Conservation (phyloP, 768 basidiomycete genomes). For the Myochromella boudieri region DNA sequence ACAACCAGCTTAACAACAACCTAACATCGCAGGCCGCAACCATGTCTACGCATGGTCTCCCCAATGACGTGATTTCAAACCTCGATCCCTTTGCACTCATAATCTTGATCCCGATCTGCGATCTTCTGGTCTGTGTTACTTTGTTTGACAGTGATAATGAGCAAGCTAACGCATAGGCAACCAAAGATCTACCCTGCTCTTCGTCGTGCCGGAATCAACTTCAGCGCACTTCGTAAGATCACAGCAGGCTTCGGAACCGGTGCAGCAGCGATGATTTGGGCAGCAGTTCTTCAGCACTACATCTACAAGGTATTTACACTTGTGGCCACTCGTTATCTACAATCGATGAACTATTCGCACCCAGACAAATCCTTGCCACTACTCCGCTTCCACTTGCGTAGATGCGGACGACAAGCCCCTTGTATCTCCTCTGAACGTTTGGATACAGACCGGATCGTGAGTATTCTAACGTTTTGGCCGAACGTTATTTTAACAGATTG, state of each 20-base stretch:
- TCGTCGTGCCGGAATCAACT: conserved; percentile 49
- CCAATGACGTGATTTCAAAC: conserved; percentile 79
- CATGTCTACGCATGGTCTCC: conserved; percentile 68
- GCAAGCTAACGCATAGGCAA: not conserved
- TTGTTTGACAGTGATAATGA: not conserved
- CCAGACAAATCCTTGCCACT: conserved; percentile 49
- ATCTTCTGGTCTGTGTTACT: conserved; percentile 41
- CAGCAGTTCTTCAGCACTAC: conserved; percentile 38
- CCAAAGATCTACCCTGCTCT: conserved; percentile 57
- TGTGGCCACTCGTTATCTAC: too few relatives aligned
- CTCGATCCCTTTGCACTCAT: conserved; percentile 76
- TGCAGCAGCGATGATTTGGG: conserved; percentile 63
- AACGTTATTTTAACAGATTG: not conserved
- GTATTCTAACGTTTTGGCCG: conserved; percentile 37
- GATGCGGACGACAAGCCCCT: conserved; percentile 36
- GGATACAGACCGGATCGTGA: conserved; percentile 73
- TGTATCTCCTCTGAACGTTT: conserved; percentile 68
- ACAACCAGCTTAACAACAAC: conserved; percentile 80
- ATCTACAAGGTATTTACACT: too few relatives aligned
- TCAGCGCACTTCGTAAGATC: conserved; percentile 61
- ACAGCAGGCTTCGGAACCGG: conserved; percentile 57
- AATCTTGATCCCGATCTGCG: conserved; percentile 71
- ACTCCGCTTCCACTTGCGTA: conserved; percentile 51
- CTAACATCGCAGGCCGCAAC: conserved; percentile 78
- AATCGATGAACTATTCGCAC: too few relatives aligned